Evolutionary conservation across 495 filamentous ascomycete species (phyloP).

Genomic region (Thermothielavioides terrestris): DNA sequence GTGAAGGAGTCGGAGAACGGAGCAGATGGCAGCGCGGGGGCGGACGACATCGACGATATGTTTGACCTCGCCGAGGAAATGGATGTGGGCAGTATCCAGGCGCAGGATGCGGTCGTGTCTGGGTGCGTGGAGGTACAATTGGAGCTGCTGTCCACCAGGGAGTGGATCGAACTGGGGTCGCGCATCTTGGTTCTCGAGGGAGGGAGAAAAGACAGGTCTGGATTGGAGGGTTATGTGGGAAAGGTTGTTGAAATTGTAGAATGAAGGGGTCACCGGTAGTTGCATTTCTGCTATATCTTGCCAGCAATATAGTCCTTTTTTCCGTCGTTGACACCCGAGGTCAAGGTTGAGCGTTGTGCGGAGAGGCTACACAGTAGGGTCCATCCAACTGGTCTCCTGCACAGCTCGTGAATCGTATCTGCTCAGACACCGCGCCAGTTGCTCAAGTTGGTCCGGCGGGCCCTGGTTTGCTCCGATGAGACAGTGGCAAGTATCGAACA

Average conservation of each 20-base stretch:
- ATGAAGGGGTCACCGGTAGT: conserved; percentile 19
- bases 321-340: too few species aligned
- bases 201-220: conserved; percentile 50
- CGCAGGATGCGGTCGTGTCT: conserved; percentile 25
- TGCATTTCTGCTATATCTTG: background rate
- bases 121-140: conserved; percentile 59
- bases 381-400: background rate
- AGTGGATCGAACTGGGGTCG: conserved; percentile 79
- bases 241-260: conserved; percentile 49
- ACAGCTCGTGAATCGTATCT: too few species aligned
- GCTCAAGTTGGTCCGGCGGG: too few species aligned
- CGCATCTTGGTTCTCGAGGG: conserved; percentile 62
- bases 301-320: background rate
- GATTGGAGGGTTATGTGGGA: conserved; percentile 59
- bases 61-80: conserved; percentile 55
- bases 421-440: too few species aligned
- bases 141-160: conserved; percentile 62
- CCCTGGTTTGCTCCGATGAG: background rate
- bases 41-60: conserved; percentile 47
- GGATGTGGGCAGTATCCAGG: conserved; percentile 28
- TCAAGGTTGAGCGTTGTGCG: background rate
- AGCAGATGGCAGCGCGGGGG: conserved; percentile 13
- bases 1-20: conserved; percentile 7
- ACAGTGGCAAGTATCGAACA: background rate
- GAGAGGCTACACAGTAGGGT: background rate